Evolutionary conservation across 208 protist species (phyloP).

Genomic region (Leishmania mexicana): DNA sequence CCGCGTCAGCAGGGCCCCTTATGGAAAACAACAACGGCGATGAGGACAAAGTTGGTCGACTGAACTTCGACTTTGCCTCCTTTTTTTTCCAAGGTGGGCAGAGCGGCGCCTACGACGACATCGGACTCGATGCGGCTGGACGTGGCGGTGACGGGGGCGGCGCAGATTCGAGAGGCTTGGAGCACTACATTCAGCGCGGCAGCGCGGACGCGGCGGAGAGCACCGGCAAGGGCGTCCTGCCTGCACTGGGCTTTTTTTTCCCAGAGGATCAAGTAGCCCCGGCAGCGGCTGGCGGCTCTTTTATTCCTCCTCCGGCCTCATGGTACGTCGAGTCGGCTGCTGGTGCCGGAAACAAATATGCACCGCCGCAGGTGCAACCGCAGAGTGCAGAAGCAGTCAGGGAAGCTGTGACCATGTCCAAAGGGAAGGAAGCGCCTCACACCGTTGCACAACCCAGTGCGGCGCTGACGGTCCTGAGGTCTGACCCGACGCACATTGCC

Average conservation of each 20-base stretch:
- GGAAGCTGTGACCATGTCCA: neutral
- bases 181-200: neutral
- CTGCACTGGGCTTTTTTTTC: neutral
- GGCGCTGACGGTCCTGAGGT: neutral
- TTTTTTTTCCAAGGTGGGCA: constrained; percentile 13
- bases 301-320: neutral
- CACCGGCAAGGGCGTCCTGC: neutral
- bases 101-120: neutral
- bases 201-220: neutral
- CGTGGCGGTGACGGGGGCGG: neutral
- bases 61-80: constrained; percentile 30
- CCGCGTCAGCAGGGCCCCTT: neutral
- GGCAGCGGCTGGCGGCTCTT: neutral
- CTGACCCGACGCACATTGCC: neutral
- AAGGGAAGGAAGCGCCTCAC: neutral
- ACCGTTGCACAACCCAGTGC: neutral
- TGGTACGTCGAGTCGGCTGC: neutral
- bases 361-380: neutral
- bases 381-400: neutral
- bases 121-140: neutral
- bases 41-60: neutral
- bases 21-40: neutral
- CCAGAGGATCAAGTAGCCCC: neutral
- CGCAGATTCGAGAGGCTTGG: neutral
- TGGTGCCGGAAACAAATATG: neutral